Conservation (phyloP, 2,329 filamentous ascomycete species). For the Pseudocercospora macadamiae region DNA sequence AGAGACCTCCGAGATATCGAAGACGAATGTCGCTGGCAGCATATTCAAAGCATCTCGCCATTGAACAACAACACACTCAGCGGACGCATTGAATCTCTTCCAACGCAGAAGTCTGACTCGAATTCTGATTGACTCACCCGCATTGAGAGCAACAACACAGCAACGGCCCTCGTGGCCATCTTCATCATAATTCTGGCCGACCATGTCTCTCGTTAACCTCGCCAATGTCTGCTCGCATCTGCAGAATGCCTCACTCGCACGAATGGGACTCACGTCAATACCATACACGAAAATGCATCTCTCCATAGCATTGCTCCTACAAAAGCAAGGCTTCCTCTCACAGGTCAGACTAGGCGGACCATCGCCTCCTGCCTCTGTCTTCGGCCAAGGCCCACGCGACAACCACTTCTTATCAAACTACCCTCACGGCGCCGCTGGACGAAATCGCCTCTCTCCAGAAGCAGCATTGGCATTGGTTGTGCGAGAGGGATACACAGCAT, state of each 20-base stretch:
- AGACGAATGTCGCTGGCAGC: not conserved
- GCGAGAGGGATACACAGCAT: slow-evolving; percentile 22
- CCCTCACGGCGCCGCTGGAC: slow-evolving; percentile 30
- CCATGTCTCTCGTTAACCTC: slow-evolving; percentile 75
- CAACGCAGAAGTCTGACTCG: no score
- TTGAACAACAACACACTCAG: not conserved
- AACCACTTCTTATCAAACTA: slow-evolving; percentile 33
- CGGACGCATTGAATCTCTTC: no score
- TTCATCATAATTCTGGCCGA: slow-evolving; percentile 7
- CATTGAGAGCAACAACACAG: not conserved
- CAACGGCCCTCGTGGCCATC: slow-evolving; percentile 17
- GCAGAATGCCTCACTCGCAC: slow-evolving; percentile 84
- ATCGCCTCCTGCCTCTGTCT: slow-evolving; percentile 52
- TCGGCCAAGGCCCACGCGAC: slow-evolving; percentile 35
- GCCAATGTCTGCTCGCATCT: slow-evolving; percentile 85
- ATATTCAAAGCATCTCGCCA: no score
- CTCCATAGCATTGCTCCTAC: slow-evolving; percentile 72
- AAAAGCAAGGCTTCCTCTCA: slow-evolving; percentile 80
- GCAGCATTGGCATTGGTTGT: slow-evolving; percentile 34
- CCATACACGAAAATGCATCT: slow-evolving; percentile 81
- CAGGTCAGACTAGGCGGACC: slow-evolving; percentile 75
- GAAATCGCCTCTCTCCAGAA: slow-evolving; percentile 29
- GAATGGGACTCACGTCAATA: slow-evolving; percentile 81
- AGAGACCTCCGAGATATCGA: not conserved
- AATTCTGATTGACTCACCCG: no score